These are phyloP conservation scores for Venturia oleaginea DNA, from an alignment of 2,329 filamentous ascomycete species.

Conservation along the genomic window DNA sequence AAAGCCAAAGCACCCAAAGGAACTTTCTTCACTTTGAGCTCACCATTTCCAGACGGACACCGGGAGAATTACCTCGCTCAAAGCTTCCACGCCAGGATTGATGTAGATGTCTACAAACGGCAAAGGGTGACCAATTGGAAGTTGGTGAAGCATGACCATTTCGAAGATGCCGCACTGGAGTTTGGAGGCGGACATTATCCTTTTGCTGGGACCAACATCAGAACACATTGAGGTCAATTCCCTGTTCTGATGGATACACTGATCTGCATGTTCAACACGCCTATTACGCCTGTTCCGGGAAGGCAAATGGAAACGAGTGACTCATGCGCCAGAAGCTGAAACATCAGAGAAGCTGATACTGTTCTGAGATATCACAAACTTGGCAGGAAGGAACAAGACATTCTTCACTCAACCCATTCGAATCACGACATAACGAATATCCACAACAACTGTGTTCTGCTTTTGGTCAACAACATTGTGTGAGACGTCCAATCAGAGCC, in stretches of 20 bases:
- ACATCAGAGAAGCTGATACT: too few relatives aligned
- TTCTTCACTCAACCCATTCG: too few relatives aligned
- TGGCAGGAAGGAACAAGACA: too few relatives aligned
- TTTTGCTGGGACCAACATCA: constrained; percentile 29
- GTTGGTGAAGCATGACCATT: constrained; percentile 30
- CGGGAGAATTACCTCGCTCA: constrained; percentile 35
- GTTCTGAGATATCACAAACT: too few relatives aligned
- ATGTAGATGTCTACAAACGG: constrained; percentile 33
- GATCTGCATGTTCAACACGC: too few relatives aligned
- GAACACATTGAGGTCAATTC: background rate
- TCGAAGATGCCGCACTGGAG: constrained; percentile 37
- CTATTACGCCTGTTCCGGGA: too few relatives aligned
- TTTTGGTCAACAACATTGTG: background rate
- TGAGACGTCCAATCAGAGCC: background rate
- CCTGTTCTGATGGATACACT: too few relatives aligned
- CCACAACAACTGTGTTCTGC: background rate
- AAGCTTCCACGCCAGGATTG: constrained; percentile 38
- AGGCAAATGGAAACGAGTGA: too few relatives aligned
- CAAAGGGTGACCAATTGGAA: constrained; percentile 33
- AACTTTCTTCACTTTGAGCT: constrained; percentile 36
- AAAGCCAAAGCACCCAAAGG: constrained; percentile 32
- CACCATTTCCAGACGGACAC: constrained; percentile 39
- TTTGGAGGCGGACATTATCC: constrained; percentile 42
- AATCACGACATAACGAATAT: too few relatives aligned
- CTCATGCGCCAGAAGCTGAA: too few relatives aligned